Evolutionary conservation across 306 rosid species (phyloP).

Genomic region (Acmispon strigosus): DNA sequence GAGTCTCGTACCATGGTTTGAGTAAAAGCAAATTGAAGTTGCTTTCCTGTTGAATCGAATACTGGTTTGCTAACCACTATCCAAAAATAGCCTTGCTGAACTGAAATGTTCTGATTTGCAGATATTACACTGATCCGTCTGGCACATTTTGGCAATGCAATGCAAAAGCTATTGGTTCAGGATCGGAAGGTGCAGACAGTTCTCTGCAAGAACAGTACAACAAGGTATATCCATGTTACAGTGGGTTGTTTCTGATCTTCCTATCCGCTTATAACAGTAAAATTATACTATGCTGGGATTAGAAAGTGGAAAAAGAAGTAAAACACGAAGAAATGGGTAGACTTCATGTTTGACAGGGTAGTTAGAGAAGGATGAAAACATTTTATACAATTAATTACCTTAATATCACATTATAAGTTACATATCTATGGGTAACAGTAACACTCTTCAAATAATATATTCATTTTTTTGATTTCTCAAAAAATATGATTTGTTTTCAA

Average conservation of each 20-base stretch:
- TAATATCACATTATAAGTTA: neutral
- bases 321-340: neutral
- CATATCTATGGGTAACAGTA: neutral
- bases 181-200: slow-evolving; percentile 98
- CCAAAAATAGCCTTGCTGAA: neutral
- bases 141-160: slow-evolving; percentile 99
- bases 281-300: neutral
- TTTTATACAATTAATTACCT: neutral
- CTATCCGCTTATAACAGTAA: neutral
- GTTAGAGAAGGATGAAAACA: neutral
- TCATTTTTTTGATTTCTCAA: too few relatives aligned
- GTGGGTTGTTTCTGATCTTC: neutral
- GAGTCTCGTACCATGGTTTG: too few relatives aligned
- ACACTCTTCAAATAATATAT: neutral
- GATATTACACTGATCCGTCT: slow-evolving; percentile 95
- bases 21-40: too few relatives aligned
- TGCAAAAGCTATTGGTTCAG: slow-evolving; percentile 98
- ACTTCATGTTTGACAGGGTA: neutral
- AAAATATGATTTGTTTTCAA: too few relatives aligned
- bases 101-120: slow-evolving; percentile 33
- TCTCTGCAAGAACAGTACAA: slow-evolving; percentile 96
- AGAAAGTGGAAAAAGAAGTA: neutral
- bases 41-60: too few relatives aligned
- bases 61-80: too few relatives aligned
- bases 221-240: slow-evolving; percentile 53